Evolutionary conservation across 129 eudicot species (phyloP).

Genomic region (Scalesia atractyloides): DNA sequence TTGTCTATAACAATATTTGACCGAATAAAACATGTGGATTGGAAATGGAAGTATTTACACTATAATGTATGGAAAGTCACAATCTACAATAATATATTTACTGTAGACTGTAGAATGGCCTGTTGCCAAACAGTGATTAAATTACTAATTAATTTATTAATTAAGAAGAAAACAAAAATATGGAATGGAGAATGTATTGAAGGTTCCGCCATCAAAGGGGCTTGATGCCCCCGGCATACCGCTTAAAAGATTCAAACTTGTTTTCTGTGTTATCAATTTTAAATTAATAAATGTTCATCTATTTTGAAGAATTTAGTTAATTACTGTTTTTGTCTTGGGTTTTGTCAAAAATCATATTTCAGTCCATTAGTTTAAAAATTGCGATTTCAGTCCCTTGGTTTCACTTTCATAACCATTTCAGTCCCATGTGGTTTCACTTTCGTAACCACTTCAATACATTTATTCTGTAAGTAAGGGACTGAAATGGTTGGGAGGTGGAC

Average conservation of each 20-base stretch:
- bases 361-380: too few relatives aligned
- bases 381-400: too few relatives aligned
- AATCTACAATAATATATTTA: background rate
- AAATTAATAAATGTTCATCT: too few relatives aligned
- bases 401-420: too few relatives aligned
- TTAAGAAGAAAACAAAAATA: background rate
- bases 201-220: conserved; percentile 23
- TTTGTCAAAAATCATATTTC: too few relatives aligned
- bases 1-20: too few relatives aligned
- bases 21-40: background rate
- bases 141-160: background rate
- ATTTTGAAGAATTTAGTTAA: too few relatives aligned
- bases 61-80: background rate
- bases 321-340: too few relatives aligned
- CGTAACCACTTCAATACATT: too few relatives aligned
- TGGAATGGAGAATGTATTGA: conserved; percentile 15
- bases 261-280: background rate
- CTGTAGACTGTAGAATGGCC: background rate
- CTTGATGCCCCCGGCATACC: conserved; percentile 13
- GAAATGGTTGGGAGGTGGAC: too few relatives aligned
- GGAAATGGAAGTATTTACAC: background rate
- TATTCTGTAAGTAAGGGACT: too few relatives aligned
- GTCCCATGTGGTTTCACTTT: too few relatives aligned
- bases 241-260: conserved; percentile 1
- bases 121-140: background rate